Evolutionary conservation across 2,329 filamentous ascomycete species (phyloP).

Genomic region (Didymella pinodella): DNA sequence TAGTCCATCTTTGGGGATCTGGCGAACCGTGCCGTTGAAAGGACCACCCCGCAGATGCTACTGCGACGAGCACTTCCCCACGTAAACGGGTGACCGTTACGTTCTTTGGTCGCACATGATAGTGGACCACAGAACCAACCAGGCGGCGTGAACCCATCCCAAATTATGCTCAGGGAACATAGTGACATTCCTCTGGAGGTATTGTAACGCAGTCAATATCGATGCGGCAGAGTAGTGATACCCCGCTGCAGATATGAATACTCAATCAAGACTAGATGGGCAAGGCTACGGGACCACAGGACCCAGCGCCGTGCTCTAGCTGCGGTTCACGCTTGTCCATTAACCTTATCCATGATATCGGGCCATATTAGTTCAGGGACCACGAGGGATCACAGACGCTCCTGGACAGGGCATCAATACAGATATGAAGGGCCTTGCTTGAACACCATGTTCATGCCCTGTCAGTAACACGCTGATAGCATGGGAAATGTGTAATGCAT

Average conservation of each 20-base stretch:
- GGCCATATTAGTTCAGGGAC: slow-evolving; percentile 45
- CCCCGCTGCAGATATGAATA: slow-evolving; percentile 33
- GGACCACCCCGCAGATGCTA: slow-evolving; percentile 30
- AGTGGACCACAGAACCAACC: slow-evolving; percentile 6
- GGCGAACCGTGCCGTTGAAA: slow-evolving; percentile 14
- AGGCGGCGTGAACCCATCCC: slow-evolving; percentile 20
- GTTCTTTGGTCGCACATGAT: slow-evolving; percentile 10
- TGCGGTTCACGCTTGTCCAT: slow-evolving; percentile 36
- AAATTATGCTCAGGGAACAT: slow-evolving; percentile 26
- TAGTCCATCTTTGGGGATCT: slow-evolving; percentile 17
- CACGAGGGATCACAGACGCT: slow-evolving; percentile 27
- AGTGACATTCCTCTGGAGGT: slow-evolving; percentile 34
- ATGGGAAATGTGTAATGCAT: neutral
- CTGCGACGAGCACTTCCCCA: slow-evolving; percentile 13
- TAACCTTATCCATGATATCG: slow-evolving; percentile 48
- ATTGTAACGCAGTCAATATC: slow-evolving; percentile 31
- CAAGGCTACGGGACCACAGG: slow-evolving; percentile 27
- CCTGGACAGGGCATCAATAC: neutral
- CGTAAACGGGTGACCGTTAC: slow-evolving; percentile 24
- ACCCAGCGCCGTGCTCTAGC: slow-evolving; percentile 26
- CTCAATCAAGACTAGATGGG: slow-evolving; percentile 20
- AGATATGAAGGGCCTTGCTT: slow-evolving; percentile 20
- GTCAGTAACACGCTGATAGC: neutral
- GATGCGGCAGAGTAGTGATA: slow-evolving; percentile 22
- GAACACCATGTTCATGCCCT: neutral